phyloP scores from a whole-genome alignment of 2,329 filamentous ascomycete species.

The Clathrospora elynae region DNA sequence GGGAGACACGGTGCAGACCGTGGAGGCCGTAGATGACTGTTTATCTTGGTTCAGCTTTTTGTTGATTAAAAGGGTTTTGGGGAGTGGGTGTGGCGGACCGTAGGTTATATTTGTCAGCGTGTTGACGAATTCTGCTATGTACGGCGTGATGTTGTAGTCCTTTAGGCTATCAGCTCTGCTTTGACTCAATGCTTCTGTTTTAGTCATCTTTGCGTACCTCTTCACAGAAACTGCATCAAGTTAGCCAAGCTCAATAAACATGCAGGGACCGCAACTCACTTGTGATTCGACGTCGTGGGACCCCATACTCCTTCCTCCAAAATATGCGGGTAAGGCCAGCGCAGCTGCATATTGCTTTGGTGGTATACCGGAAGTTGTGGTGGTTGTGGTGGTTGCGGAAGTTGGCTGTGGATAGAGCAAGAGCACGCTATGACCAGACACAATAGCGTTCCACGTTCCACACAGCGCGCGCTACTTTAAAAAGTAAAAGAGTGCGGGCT shows the following conservation, averaged over 20 bases:
- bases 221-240: conserved; percentile 43
- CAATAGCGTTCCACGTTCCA: too few relatives aligned
- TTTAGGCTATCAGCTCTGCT: conserved; percentile 30
- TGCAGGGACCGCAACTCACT: conserved; percentile 32
- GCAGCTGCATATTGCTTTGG: conserved; percentile 25
- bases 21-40: conserved; percentile 46
- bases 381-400: not conserved
- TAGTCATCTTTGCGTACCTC: conserved; percentile 26
- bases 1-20: conserved; percentile 37
- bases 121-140: conserved; percentile 61
- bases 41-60: not conserved
- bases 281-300: conserved; percentile 40
- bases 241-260: conserved; percentile 16
- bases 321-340: conserved; percentile 33
- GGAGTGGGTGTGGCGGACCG: conserved; percentile 39
- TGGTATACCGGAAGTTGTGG: not conserved
- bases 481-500: too few relatives aligned
- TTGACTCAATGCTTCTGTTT: not conserved
- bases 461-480: too few relatives aligned
- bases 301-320: conserved; percentile 34
- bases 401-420: not conserved
- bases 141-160: conserved; percentile 60
- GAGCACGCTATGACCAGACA: too few relatives aligned
- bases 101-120: conserved; percentile 59
- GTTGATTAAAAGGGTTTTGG: not conserved